Conservation (phyloP, 139 green algal species). For the Eudorina sp. region DNA sequence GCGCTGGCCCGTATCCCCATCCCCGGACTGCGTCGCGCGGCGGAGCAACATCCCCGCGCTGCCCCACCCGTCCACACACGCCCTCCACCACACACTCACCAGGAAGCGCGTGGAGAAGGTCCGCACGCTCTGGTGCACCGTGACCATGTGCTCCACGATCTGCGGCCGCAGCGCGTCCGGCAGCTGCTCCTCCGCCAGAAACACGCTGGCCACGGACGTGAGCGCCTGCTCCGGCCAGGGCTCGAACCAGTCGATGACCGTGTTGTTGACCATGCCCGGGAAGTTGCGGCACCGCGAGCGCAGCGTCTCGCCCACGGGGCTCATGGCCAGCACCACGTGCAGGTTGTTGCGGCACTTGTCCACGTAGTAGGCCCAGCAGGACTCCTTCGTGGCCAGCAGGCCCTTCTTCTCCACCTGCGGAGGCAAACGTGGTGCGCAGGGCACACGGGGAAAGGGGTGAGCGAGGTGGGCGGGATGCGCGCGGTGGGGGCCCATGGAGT, state of each 20-base stretch:
- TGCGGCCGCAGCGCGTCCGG: slow-evolving; percentile 59
- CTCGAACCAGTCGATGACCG: slow-evolving; percentile 94
- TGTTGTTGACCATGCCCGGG: slow-evolving; percentile 91
- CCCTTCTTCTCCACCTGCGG: slow-evolving; percentile 69
- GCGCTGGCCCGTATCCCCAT: too few relatives aligned
- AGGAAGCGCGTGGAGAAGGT: slow-evolving; percentile 74
- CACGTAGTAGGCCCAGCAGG: slow-evolving; percentile 82
- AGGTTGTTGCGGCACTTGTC: slow-evolving; percentile 86
- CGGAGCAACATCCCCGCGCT: too few relatives aligned
- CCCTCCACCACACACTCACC: slow-evolving; percentile 17
- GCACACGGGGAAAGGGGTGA: not conserved
- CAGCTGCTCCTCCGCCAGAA: slow-evolving; percentile 80
- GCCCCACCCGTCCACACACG: not conserved
- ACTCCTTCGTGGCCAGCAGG: slow-evolving; percentile 76
- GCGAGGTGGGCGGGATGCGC: too few relatives aligned
- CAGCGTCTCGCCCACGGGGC: slow-evolving; percentile 83
- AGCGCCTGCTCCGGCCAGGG: slow-evolving; percentile 87
- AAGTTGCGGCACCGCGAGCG: slow-evolving; percentile 88
- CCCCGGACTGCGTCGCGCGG: too few relatives aligned
- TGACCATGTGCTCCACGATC: slow-evolving; percentile 91
- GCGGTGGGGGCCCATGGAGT: too few relatives aligned
- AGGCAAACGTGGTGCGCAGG: not conserved
- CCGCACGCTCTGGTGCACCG: slow-evolving; percentile 86
- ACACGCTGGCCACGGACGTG: slow-evolving; percentile 82
- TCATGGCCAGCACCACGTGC: slow-evolving; percentile 89